phyloP scores from a whole-genome alignment of 2,329 filamentous ascomycete genomes.

The Cordyceps cicadae region DNA sequence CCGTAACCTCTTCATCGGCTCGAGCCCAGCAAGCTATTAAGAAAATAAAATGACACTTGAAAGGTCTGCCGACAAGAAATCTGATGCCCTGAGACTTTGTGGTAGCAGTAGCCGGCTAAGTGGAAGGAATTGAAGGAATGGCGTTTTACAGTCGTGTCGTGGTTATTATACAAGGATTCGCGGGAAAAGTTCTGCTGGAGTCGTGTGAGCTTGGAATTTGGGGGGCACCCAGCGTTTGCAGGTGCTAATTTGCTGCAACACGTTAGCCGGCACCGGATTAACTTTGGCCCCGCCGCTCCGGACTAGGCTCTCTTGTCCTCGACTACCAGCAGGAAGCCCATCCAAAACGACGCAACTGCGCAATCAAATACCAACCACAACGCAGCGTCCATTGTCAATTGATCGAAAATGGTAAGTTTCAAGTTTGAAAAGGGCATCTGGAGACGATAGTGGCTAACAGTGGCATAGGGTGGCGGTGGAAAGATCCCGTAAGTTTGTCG shows the following conservation, averaged over 20 bases:
- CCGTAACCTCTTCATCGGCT: conserved; percentile 35
- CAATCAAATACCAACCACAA: conserved; percentile 16
- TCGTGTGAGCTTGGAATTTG: conserved; percentile 25
- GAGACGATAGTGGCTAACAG: conserved; percentile 29
- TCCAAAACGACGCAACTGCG: conserved; percentile 25
- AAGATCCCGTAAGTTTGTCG: conserved; percentile 43
- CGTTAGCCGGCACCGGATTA: conserved; percentile 9
- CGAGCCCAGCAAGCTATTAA: not conserved
- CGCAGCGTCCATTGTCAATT: conserved; percentile 25
- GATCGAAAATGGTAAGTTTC: conserved; percentile 48
- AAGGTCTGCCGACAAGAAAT: not conserved
- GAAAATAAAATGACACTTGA: not conserved
- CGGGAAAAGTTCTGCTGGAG: conserved; percentile 30
- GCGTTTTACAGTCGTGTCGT: conserved; percentile 3
- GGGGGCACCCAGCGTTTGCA: not conserved
- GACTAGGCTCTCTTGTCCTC: not conserved
- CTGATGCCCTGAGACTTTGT: not conserved
- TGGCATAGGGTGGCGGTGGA: conserved; percentile 63
- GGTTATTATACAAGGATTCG: conserved; percentile 11
- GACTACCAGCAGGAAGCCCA: conserved; percentile 10
- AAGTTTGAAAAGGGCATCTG: not conserved
- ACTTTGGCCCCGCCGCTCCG: conserved; percentile 1
- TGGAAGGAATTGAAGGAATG: not conserved
- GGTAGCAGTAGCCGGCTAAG: not conserved
- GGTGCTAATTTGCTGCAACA: conserved; percentile 11